These are phyloP conservation scores for Fusarium nurragi DNA, from an alignment of 2,329 filamentous ascomycete species.

Conservation along the genomic window DNA sequence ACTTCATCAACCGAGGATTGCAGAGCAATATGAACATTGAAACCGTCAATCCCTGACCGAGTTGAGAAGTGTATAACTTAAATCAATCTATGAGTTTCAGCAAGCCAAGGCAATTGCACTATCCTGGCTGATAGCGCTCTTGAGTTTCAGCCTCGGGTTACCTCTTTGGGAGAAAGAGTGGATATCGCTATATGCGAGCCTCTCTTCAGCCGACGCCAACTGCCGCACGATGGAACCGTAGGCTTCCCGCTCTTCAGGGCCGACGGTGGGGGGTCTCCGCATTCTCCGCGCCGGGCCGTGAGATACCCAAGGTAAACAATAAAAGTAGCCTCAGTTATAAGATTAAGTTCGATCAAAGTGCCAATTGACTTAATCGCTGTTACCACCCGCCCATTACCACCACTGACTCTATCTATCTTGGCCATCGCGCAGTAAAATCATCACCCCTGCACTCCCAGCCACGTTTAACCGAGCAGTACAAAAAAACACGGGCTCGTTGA, in stretches of 20 bases:
- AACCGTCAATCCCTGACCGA: background rate
- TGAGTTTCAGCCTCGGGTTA: slow-evolving; percentile 24
- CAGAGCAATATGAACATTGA: too few species aligned
- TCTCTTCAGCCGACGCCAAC: slow-evolving; percentile 28
- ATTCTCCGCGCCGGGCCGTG: slow-evolving; percentile 28
- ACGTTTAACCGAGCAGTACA: slow-evolving; percentile 13
- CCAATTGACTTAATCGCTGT: too few species aligned
- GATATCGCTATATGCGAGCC: slow-evolving; percentile 13
- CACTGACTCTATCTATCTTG: background rate
- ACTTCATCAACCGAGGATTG: too few species aligned
- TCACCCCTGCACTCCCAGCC: slow-evolving; percentile 8
- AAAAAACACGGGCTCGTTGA: background rate
- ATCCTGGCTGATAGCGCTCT: too few species aligned
- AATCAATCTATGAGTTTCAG: background rate
- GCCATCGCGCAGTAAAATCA: too few species aligned
- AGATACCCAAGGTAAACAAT: slow-evolving; percentile 16
- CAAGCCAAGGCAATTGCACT: background rate
- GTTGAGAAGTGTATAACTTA: background rate
- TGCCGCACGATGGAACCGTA: slow-evolving; percentile 21
- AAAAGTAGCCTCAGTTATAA: slow-evolving; percentile 30
- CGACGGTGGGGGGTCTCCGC: slow-evolving; percentile 36
- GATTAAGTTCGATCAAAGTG: too few species aligned
- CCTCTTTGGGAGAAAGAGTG: slow-evolving; percentile 2
- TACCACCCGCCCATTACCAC: background rate
- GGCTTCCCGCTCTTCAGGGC: background rate